Conservation (phyloP, 768 basidiomycete genomes). For the Boletus pseudopeckii region DNA sequence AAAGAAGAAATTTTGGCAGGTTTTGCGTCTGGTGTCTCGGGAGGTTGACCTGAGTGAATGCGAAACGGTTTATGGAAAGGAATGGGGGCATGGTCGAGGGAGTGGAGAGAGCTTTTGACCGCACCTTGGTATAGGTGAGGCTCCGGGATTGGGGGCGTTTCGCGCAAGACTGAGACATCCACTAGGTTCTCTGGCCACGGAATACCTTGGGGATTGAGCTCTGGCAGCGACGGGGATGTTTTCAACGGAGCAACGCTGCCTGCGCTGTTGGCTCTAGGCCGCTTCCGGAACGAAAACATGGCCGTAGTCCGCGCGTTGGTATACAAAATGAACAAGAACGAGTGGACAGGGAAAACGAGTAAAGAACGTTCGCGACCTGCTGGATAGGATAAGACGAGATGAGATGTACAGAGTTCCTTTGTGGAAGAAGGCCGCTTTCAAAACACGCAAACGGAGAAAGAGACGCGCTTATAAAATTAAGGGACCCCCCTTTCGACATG, state of each 20-base stretch:
- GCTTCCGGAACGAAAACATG: conserved; percentile 78
- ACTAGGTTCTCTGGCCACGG: conserved; percentile 85
- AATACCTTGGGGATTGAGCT: conserved; percentile 69
- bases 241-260: conserved; percentile 46
- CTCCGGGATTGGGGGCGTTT: conserved; percentile 33
- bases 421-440: conserved; percentile 17
- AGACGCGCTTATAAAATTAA: conserved; percentile 17
- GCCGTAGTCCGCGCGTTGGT: conserved; percentile 17
- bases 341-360: conserved; percentile 19
- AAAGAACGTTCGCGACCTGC: conserved; percentile 24
- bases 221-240: conserved; percentile 78
- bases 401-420: conserved; percentile 16
- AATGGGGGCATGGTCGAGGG: conserved; percentile 50
- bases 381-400: conserved; percentile 11
- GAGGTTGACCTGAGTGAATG: conserved; percentile 37
- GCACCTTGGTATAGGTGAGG: conserved; percentile 57
- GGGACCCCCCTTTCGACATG: conserved; percentile 18
- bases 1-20: conserved; percentile 61
- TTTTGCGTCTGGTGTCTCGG: conserved; percentile 26
- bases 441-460: conserved; percentile 11
- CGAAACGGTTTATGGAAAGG: conserved; percentile 85
- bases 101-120: conserved; percentile 63
- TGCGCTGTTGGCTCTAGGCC: conserved; percentile 48
- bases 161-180: conserved; percentile 62
- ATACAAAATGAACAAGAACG: conserved; percentile 23